Base-by-base conservation (phyloP, 75 land plant genomes). In the Larix kaempferi region DNA sequence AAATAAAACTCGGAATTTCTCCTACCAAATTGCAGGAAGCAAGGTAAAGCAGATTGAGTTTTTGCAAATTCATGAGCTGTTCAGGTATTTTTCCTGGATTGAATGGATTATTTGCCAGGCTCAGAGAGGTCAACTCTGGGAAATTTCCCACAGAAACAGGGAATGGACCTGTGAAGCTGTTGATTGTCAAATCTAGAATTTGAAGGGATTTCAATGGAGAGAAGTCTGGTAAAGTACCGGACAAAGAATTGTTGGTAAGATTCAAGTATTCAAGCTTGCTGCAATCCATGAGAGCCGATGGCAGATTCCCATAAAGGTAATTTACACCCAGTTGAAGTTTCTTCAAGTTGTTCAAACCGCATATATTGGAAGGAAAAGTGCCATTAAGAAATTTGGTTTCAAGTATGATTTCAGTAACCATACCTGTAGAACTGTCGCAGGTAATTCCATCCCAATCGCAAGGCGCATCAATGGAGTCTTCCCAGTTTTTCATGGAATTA, bases 191-290 rank as follows among this genome's bases (percentile, higher is more conserved):
- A 59, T 86, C 86, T 26, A 94, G 83, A 57, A 76, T 52, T 73
- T 84, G 78, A 67, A 91, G 71, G 72, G 67, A 74, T 41, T 17
- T 77, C 55, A 91, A 21, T 13, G 57, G 37, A 4, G 91, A 84
- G 13, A 93, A 82, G 77, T 93, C 89, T 1, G 95, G 96, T n/a
- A 95, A 29, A 4, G 80, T 59, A 26, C 96, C 96, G 17, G 76
- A 77, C 12, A 93, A 75, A 26, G 52, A 55, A 72, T 96, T 96
- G 15, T 35, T 78, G 5, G 83, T 67, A 26, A 96, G 80, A 78
- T 89, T 91, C 72, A 96, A 67, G 57, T 80, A 86, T 35, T 63
- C 65, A 22, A 96, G 86, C 62, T 81, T 79, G 19, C n/a, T 63
- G 59, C 85, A 87, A 22, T 82, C 82, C 74, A n/a, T 74, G 1